Evolutionary conservation across 345 rosid species (phyloP).

Genomic region (Cardamine occulta): DNA sequence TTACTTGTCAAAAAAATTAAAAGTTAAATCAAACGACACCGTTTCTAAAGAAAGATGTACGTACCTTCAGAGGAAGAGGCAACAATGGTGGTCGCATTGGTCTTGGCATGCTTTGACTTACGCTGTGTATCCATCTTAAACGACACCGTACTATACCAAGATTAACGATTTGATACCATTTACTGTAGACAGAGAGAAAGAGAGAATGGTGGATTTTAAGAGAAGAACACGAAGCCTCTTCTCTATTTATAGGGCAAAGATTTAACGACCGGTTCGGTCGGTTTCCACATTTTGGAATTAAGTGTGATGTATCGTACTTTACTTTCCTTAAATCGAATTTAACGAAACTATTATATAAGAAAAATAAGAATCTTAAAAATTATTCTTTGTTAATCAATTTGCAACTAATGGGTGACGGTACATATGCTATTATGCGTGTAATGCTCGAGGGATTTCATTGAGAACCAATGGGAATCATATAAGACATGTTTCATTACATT

Average conservation of each 20-base stretch:
- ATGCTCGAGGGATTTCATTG: constrained; percentile 17
- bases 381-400: constrained; percentile 21
- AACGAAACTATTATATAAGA: background rate
- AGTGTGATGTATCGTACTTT: constrained; percentile 12
- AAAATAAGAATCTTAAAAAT: background rate
- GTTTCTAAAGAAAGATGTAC: background rate
- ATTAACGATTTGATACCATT: constrained; percentile 11
- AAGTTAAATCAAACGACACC: background rate
- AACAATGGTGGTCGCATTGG: constrained; percentile 28
- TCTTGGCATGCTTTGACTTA: constrained; percentile 41
- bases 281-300: constrained; percentile 33
- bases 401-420: constrained; percentile 19
- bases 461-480: constrained; percentile 25
- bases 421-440: constrained; percentile 18
- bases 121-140: constrained; percentile 42
- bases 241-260: constrained; percentile 33
- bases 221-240: constrained; percentile 20
- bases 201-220: background rate
- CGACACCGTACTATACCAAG: constrained; percentile 1
- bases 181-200: constrained; percentile 1
- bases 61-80: constrained; percentile 43
- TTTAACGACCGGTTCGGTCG: constrained; percentile 41
- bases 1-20: background rate
- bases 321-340: constrained; percentile 16
- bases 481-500: constrained; percentile 24